phyloP scores from a whole-genome alignment of 2,329 filamentous ascomycete species.

The Scedosporium minutisporum region DNA sequence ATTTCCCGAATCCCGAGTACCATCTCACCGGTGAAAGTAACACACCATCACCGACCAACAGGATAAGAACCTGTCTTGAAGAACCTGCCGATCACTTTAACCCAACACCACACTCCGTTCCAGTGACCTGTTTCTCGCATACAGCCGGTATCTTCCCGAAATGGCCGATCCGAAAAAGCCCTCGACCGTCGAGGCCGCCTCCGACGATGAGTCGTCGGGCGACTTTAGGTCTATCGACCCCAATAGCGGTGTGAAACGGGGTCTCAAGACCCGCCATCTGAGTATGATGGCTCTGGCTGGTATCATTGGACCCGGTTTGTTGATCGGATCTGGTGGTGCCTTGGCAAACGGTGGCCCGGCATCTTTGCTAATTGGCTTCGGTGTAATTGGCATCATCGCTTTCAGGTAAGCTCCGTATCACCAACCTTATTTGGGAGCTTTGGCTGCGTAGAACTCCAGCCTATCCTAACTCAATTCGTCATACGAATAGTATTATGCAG shows the following conservation, averaged over 20 bases:
- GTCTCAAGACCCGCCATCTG: conserved; percentile 57
- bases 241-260: conserved; percentile 56
- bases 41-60: background rate
- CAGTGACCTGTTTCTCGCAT: background rate
- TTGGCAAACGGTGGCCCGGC: conserved; percentile 61
- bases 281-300: conserved; percentile 54
- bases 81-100: background rate
- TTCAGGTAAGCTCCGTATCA: conserved; percentile 8
- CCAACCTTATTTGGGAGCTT: no score
- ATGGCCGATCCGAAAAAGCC: background rate
- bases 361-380: conserved; percentile 63
- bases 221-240: conserved; percentile 44
- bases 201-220: conserved; percentile 26
- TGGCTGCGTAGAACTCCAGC: background rate
- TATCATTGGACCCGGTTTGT: conserved; percentile 59
- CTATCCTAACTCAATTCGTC: background rate
- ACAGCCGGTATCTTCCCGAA: background rate
- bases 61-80: background rate
- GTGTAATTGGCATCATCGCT: conserved; percentile 44
- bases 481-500: conserved; percentile 49
- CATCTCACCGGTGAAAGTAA: background rate
- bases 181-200: conserved; percentile 9
- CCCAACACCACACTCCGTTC: background rate
- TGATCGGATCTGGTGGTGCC: conserved; percentile 63
- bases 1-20: background rate